Base-by-base conservation (phyloP, 306 rosid species). In the Bauhinia variegata region DNA sequence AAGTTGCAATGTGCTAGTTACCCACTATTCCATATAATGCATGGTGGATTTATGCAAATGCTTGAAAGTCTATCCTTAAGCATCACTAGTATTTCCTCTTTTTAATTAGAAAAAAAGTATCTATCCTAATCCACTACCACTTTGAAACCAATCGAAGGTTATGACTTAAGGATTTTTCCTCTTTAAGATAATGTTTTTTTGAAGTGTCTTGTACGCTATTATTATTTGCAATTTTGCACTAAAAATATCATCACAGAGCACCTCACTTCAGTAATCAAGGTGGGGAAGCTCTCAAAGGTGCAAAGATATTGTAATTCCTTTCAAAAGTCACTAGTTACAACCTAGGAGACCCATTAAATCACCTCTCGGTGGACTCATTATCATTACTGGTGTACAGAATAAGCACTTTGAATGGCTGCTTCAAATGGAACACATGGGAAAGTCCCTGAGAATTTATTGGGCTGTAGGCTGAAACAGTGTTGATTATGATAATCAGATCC, bases 271-370 rank as follows among this genome's bases (percentile, higher is more conserved):
- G 65, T 54, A 76, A 30, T 53, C 57, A 52, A 50, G 57, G 81
- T 71, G 73, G 73, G 72, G 70, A 60, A 49, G 54, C 28, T 23
- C 28, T 23, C 28, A 43, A 62, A 75, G 71, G 52, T 62, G 70
- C 72, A 63, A 76, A 80, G 81, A 43, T 56, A 68, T 50, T 19
- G 72, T 48, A 28, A 67, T 67, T 72, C 49, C 73, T 33, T 62
- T 62, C 55, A 50, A 71, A 38, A 51, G 30, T 15, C 61, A 42
- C 30, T 15, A 16, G 42, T 62, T 49, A 32, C 44, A 37, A 41
- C 37, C 11, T 44, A 32, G 58, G 42, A 34, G 2, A 23, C 28
- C 28, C 28, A 23, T 23, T 23, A 23, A 1, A 23, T 23, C 28
- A 23, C 28, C 28, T 23, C 28, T 23, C 2, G 28, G 28, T 23